Evolutionary conservation across 2,329 filamentous ascomycete genomes (phyloP).

Genomic region (Pyrenochaeta sp.): DNA sequence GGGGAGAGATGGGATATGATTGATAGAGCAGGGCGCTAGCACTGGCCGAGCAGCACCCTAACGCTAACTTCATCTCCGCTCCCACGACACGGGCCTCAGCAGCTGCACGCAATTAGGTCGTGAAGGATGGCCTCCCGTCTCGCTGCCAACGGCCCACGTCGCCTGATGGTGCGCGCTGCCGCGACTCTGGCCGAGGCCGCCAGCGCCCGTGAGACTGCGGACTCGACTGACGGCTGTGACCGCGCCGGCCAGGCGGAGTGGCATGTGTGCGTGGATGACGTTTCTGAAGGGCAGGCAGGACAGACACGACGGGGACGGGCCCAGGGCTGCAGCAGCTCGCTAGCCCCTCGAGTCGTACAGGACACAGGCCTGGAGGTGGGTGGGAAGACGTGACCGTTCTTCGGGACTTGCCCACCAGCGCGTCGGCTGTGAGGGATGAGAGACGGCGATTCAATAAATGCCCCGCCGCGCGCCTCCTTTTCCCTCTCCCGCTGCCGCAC

Average conservation of each 20-base stretch:
- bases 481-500: slow-evolving; percentile 24
- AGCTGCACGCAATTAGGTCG: slow-evolving; percentile 45
- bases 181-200: background rate
- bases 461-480: slow-evolving; percentile 16
- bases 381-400: slow-evolving; percentile 26
- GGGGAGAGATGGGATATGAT: slow-evolving; percentile 35
- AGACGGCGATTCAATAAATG: slow-evolving; percentile 11
- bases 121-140: slow-evolving; percentile 18
- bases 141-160: slow-evolving; percentile 24
- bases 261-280: slow-evolving; percentile 25
- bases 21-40: slow-evolving; percentile 41
- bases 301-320: background rate
- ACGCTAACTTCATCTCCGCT: slow-evolving; percentile 34
- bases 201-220: background rate
- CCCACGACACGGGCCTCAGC: slow-evolving; percentile 31
- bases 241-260: slow-evolving; percentile 15
- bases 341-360: slow-evolving; percentile 21
- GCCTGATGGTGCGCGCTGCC: slow-evolving; percentile 8
- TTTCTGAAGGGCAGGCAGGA: slow-evolving; percentile 3
- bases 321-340: slow-evolving; percentile 16
- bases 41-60: slow-evolving; percentile 38
- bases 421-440: slow-evolving; percentile 13
- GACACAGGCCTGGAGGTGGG: slow-evolving; percentile 21
- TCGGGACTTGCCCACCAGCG: slow-evolving; percentile 15
- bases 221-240: background rate